Conservation (phyloP, 805 yeast genomes). For the Yarrowia divulgata region DNA sequence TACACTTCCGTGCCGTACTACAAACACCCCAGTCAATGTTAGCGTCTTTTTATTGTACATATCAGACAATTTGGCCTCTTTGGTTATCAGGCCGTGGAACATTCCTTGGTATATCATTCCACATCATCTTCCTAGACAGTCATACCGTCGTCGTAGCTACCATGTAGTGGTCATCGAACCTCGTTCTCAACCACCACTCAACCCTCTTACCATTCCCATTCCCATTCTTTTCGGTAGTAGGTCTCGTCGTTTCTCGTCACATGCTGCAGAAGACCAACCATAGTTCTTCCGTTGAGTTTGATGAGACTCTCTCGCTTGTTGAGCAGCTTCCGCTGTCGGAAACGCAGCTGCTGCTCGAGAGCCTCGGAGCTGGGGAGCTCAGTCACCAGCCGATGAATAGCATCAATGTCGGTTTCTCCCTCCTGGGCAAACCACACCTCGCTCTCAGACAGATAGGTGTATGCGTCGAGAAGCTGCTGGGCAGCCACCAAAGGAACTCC, state of each 20-base stretch:
- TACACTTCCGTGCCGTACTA: too few relatives aligned
- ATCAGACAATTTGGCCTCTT: neutral
- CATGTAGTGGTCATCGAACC: too few relatives aligned
- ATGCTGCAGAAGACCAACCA: slow-evolving; percentile 8
- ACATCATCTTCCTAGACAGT: too few relatives aligned
- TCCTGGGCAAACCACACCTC: slow-evolving; percentile 32
- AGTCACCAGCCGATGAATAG: slow-evolving; percentile 25
- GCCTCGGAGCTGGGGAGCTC: slow-evolving; percentile 1
- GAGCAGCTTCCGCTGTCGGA: slow-evolving; percentile 25
- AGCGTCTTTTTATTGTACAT: neutral
- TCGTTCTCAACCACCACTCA: neutral
- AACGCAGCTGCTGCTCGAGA: slow-evolving; percentile 24
- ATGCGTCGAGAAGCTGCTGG: slow-evolving; percentile 25
- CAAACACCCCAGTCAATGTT: neutral
- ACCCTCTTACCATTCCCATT: slow-evolving; percentile 16
- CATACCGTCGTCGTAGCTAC: neutral
- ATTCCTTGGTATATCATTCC: too few relatives aligned
- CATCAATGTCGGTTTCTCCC: slow-evolving; percentile 32
- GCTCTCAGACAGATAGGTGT: slow-evolving; percentile 20
- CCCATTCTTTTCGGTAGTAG: slow-evolving; percentile 10
- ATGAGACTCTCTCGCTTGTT: slow-evolving; percentile 23
- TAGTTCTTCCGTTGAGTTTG: neutral
- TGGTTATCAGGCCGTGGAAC: too few relatives aligned
- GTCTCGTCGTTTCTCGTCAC: neutral
- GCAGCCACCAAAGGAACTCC: slow-evolving; percentile 20